Conservation (phyloP, 106 monocot species). For the Dactylorhiza incarnata region DNA sequence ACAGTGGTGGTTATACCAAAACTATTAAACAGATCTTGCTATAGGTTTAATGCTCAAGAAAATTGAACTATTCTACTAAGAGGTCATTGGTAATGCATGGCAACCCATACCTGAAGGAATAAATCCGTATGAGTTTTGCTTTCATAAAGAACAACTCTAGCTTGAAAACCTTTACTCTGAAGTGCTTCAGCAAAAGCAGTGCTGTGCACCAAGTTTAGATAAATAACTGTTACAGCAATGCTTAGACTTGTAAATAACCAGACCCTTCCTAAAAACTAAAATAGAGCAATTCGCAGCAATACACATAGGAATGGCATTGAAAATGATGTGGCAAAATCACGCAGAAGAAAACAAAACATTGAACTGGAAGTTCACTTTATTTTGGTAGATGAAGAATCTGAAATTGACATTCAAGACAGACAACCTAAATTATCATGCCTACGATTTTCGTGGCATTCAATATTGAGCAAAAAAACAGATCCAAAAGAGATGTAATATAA, state of each 20-base stretch:
- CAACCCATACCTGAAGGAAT: constrained; percentile 55
- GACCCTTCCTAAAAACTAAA: neutral
- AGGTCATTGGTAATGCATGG: neutral
- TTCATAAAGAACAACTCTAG: constrained; percentile 51
- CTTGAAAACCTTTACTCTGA: constrained; percentile 29
- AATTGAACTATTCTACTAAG: neutral
- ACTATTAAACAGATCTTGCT: neutral
- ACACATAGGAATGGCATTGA: neutral
- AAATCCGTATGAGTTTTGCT: constrained; percentile 80
- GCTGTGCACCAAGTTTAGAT: constrained; percentile 19
- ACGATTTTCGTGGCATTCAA: neutral
- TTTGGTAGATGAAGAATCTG: neutral
- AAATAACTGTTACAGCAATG: neutral
- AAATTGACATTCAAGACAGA: neutral
- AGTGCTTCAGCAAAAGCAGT: constrained; percentile 54
- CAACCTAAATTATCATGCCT: neutral
- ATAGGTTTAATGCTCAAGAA: neutral
- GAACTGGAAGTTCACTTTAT: neutral
- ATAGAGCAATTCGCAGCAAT: neutral
- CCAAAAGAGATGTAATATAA: neutral
- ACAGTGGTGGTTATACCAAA: neutral
- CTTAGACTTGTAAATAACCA: neutral
- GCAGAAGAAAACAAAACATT: neutral
- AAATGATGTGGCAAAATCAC: neutral
- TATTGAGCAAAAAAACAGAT: neutral